Conservation (phyloP, 208 protist species). For the Trichomonas gallinae region DNA sequence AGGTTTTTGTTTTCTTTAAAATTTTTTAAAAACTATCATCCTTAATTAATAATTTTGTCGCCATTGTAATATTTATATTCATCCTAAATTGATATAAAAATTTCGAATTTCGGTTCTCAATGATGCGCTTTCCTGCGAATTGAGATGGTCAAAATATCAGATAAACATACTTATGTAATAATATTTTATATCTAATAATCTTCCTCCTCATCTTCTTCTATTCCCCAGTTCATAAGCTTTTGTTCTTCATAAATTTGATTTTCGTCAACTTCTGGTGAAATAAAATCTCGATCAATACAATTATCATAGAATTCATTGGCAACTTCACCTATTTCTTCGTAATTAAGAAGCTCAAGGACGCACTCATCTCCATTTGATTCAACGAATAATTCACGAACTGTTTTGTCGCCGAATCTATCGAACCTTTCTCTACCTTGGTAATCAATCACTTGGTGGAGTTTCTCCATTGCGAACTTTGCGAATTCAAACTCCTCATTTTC, state of each 20-base stretch:
- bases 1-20: no score
- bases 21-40: no score
- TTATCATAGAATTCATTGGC: background rate
- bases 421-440: background rate
- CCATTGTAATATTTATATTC: no score
- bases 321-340: background rate
- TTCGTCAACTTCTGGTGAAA: background rate
- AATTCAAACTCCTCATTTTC: background rate
- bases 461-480: background rate
- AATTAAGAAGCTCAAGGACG: background rate
- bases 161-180: no score
- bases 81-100: no score
- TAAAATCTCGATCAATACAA: background rate
- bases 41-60: no score
- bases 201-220: no score
- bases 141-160: no score
- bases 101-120: no score
- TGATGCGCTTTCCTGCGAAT: no score
- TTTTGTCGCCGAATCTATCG: background rate
- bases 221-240: background rate
- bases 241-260: background rate
- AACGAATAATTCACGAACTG: background rate
- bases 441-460: background rate
- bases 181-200: no score
- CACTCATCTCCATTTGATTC: background rate